These are phyloP conservation scores for Hortaea werneckii DNA, from an alignment of 2,329 filamentous ascomycete genomes.

Conservation along the genomic window DNA sequence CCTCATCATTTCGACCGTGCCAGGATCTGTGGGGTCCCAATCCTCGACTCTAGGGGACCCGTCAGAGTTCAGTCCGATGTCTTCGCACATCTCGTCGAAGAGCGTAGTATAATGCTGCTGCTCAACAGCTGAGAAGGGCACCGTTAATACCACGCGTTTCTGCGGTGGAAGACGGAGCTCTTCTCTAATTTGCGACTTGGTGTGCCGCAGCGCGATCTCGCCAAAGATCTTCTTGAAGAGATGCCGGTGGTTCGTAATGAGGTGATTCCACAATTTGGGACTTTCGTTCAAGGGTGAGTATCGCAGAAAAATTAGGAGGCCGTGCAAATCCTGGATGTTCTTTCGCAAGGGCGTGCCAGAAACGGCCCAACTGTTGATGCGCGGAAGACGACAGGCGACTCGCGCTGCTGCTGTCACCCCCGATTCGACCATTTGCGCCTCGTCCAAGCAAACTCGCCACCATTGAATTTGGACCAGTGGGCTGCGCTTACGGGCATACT, in stretches of 20 bases:
- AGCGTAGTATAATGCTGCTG: conserved; percentile 77
- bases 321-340: conserved; percentile 66
- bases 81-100: conserved; percentile 64
- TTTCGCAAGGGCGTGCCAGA: conserved; percentile 84
- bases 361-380: conserved; percentile 82
- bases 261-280: conserved; percentile 54
- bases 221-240: conserved; percentile 62
- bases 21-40: conserved; percentile 54
- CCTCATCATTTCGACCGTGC: conserved; percentile 61
- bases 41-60: conserved; percentile 52
- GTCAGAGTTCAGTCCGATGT: conserved; percentile 53
- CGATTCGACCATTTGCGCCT: conserved; percentile 89
- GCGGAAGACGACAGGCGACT: conserved; percentile 69
- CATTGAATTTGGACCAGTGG: conserved; percentile 73
- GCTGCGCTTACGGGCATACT: conserved; percentile 54
- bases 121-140: conserved; percentile 83
- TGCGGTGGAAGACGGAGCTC: conserved; percentile 75
- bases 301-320: conserved; percentile 68
- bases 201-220: conserved; percentile 69
- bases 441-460: conserved; percentile 70
- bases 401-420: conserved; percentile 74
- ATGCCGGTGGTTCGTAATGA: conserved; percentile 51
- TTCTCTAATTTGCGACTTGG: conserved; percentile 63
- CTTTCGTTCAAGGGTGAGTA: conserved; percentile 66
- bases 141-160: conserved; percentile 74